Percentiles rank a stretch among this genome's conserved stretches.
phyloP scores from a whole-genome alignment of 2,329 filamentous ascomycete species.

The Chaetoscypha palmicola region DNA sequence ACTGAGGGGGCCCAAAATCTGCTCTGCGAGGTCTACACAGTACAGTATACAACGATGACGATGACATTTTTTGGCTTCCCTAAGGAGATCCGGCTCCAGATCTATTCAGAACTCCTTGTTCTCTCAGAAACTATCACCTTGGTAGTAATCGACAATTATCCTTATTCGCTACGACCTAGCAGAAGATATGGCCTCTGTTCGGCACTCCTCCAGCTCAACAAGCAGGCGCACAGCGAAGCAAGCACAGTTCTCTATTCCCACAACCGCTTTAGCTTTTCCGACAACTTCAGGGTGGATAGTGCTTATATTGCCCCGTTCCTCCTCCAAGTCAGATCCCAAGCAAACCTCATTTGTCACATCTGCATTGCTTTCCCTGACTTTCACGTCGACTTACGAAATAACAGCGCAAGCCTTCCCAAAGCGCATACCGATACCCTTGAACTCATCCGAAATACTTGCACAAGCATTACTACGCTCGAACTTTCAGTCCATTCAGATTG shows the following conservation, averaged over 20 bases:
- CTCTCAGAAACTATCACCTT: constrained; percentile 12
- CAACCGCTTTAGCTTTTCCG: constrained; percentile 12
- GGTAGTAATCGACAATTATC: constrained; percentile 10
- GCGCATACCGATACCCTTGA: constrained; percentile 13
- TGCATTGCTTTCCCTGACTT: constrained; percentile 10
- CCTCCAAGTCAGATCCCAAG: constrained; percentile 13
- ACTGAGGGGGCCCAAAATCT: too few relatives aligned
- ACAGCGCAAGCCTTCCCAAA: constrained; percentile 11
- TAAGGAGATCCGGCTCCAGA: constrained; percentile 12
- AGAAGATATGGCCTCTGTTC: constrained; percentile 9
- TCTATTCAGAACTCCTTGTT: constrained; percentile 15
- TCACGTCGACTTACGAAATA: constrained; percentile 5
- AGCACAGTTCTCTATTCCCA: constrained; percentile 13
- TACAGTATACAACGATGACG: constrained; percentile 6
- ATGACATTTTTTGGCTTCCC: constrained; percentile 9
- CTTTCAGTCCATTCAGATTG: constrained; percentile 6
- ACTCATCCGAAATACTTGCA: constrained; percentile 16
- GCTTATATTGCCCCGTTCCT: constrained; percentile 15
- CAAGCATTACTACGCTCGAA: constrained; percentile 14
- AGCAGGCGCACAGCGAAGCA: constrained; percentile 11
- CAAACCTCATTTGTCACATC: constrained; percentile 12
- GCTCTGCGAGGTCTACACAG: too few relatives aligned
- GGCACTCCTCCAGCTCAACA: constrained; percentile 11
- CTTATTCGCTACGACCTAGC: constrained; percentile 8
- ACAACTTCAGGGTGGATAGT: constrained; percentile 6